Evolutionary conservation across 164 flowering plant genomes (phyloP), one percentile per base, ranked within the genome.

Genomic region (Malania oleifera): DNA sequence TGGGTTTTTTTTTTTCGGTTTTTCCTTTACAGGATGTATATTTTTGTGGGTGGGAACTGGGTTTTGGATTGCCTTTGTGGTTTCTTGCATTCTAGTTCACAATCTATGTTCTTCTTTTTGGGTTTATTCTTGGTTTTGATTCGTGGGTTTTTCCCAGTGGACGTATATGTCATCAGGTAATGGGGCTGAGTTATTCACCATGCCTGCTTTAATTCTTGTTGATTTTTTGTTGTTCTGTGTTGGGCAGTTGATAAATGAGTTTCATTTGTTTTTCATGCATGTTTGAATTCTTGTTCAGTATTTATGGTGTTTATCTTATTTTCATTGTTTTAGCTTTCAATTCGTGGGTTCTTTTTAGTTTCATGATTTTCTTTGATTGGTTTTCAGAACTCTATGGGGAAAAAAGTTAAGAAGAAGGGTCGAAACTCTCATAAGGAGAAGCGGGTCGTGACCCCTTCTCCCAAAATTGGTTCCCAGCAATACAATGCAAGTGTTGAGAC

Each of bases 401-500:
- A 87, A 69, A 91, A 74, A 70, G 69, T 62, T 23, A 87, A 80
- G 69, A 90, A 79, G 83, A 89, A 78, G 77, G 64, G 67, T 7
- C 69, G 83, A 58, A 67, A 60, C 31, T 65, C 65, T 26, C 75
- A 68, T 2, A 87, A 80, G 77, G 91, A 77, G 66, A 87, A 69
- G 50, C 51, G 64, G 58, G 77, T 44, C 52, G 48, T 74, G 0
- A 57, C 63, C 20, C 46, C 37, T 45, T 51, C 74, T 54, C 70
- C 66, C 0, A 67, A 66, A 46, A 39, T 47, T 43, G 66, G 24
- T 59, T 31, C 71, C 3, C 53, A 62, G 43, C 53, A 59, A 23
- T 17, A 49, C 19, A 68, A 53, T 62, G 57, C 60, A 19, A 51
- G 27, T 31, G 52, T 12, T 57, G 78, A 76, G 63, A 61, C 53